Percentiles rank a stretch among this genome's conserved stretches.
phyloP scores from a whole-genome alignment of 805 yeast species.

The Scheffersomyces ergatensis region DNA sequence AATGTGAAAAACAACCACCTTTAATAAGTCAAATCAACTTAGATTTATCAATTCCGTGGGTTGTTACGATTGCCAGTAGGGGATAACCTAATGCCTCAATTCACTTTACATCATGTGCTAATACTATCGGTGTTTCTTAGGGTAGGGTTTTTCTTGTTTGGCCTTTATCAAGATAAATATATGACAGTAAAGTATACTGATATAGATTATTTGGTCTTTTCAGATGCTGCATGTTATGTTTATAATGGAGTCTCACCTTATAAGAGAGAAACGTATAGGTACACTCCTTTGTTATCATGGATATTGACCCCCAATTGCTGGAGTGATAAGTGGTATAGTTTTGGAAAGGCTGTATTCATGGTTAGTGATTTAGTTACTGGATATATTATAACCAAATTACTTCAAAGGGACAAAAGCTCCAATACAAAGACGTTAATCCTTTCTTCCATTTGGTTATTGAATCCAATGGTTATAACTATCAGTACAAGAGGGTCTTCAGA shows the following conservation, averaged over 20 bases:
- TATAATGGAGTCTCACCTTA: slow-evolving; percentile 68
- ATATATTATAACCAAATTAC: slow-evolving; percentile 42
- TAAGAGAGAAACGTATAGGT: slow-evolving; percentile 81
- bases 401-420: slow-evolving; percentile 19
- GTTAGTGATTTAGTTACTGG: slow-evolving; percentile 83
- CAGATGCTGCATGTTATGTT: slow-evolving; percentile 84
- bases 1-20: too few relatives aligned
- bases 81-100: slow-evolving; percentile 6
- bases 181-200: slow-evolving; percentile 88
- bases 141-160: slow-evolving; percentile 67
- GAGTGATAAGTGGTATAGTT: slow-evolving; percentile 43
- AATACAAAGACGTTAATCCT: slow-evolving; percentile 37
- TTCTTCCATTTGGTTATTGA: slow-evolving; percentile 76
- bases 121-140: slow-evolving; percentile 36
- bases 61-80: too few relatives aligned
- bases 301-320: slow-evolving; percentile 65
- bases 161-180: slow-evolving; percentile 79
- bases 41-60: too few relatives aligned
- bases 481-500: slow-evolving; percentile 94
- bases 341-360: slow-evolving; percentile 80
- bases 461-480: slow-evolving; percentile 93
- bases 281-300: slow-evolving; percentile 91
- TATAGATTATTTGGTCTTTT: slow-evolving; percentile 88
- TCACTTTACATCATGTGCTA: slow-evolving; percentile 8
- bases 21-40: too few relatives aligned